Evolutionary conservation across 1,139 yeast species (phyloP).

Genomic region (Ogataea hybrid): DNA sequence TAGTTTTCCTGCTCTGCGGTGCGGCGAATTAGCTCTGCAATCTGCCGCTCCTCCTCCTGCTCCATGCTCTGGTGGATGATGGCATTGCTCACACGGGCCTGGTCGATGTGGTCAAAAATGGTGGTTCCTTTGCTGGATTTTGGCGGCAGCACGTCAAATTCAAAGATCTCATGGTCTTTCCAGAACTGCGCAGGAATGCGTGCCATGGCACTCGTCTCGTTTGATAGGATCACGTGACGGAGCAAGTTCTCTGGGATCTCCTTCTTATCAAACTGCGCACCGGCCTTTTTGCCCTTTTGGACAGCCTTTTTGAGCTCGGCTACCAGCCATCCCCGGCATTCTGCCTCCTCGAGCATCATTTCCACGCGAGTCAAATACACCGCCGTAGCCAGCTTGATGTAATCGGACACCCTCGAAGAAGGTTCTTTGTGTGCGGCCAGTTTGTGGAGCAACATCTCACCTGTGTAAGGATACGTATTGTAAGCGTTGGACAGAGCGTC

Average conservation of each 20-base stretch:
- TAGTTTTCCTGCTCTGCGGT: conserved; percentile 14
- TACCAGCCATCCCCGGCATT: conserved; percentile 46
- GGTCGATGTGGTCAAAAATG: conserved; percentile 39
- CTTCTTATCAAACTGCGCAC: conserved; percentile 15
- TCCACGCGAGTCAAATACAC: conserved; percentile 54
- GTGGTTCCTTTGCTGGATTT: conserved; percentile 35
- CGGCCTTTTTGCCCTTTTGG: conserved; percentile 19
- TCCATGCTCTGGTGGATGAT: conserved; percentile 24
- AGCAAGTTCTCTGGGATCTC: conserved; percentile 57
- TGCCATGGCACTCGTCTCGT: conserved; percentile 69
- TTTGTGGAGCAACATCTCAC: conserved; percentile 46
- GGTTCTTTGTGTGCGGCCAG: conserved; percentile 28
- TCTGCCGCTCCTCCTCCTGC: conserved; percentile 25
- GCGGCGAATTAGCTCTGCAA: conserved; percentile 21
- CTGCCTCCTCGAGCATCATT: conserved; percentile 47
- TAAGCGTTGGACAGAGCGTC: conserved; percentile 50
- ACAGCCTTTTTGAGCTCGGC: conserved; percentile 43
- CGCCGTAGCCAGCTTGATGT: conserved; percentile 42
- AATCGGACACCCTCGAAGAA: conserved; percentile 24
- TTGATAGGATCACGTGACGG: conserved; percentile 66
- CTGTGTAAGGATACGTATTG: conserved; percentile 57
- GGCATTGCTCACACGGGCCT: conserved; percentile 31
- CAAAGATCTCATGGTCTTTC: conserved; percentile 59
- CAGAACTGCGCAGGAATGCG: conserved; percentile 62
- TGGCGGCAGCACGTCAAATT: conserved; percentile 73